Evolutionary conservation across 768 basidiomycete genomes (phyloP).

Genomic region (Hydnomerulius pinastri): DNA sequence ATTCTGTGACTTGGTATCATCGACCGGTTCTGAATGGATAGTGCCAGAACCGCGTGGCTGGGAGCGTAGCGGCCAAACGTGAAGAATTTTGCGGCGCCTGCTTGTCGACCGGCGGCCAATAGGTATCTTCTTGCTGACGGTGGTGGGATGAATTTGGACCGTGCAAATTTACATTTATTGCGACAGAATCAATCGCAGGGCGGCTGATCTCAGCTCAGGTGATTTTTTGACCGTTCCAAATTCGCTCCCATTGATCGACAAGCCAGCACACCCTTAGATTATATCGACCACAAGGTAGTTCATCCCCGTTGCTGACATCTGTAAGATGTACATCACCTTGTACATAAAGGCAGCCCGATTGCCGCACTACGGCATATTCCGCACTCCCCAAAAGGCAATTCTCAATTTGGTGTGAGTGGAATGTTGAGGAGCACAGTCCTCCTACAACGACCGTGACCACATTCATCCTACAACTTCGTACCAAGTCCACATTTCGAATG

Average conservation of each 20-base stretch:
- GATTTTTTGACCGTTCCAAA: background rate
- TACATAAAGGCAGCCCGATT: conserved; percentile 30
- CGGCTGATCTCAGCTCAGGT: background rate
- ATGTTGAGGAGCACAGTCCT: conserved; percentile 6
- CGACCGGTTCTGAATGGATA: background rate
- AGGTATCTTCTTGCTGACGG: too few species aligned
- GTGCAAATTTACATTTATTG: background rate
- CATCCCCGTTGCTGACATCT: conserved; percentile 11
- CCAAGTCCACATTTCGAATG: conserved; percentile 5
- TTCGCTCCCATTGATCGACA: background rate
- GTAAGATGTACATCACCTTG: conserved; percentile 8
- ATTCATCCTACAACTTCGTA: conserved; percentile 16
- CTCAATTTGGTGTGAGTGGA: conserved; percentile 20
- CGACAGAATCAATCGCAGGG: background rate
- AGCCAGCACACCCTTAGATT: background rate
- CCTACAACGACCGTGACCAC: conserved; percentile 5
- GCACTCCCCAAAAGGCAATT: conserved; percentile 26
- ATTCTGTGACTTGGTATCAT: conserved; percentile 2
- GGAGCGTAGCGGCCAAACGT: conserved; percentile 4
- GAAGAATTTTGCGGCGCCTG: background rate
- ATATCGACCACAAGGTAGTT: background rate
- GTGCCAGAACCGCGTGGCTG: background rate
- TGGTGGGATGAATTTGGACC: background rate
- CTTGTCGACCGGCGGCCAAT: background rate
- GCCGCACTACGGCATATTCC: conserved; percentile 30